Conservation (phyloP, 306 rosid genomes). For the Calophaca sinica region DNA sequence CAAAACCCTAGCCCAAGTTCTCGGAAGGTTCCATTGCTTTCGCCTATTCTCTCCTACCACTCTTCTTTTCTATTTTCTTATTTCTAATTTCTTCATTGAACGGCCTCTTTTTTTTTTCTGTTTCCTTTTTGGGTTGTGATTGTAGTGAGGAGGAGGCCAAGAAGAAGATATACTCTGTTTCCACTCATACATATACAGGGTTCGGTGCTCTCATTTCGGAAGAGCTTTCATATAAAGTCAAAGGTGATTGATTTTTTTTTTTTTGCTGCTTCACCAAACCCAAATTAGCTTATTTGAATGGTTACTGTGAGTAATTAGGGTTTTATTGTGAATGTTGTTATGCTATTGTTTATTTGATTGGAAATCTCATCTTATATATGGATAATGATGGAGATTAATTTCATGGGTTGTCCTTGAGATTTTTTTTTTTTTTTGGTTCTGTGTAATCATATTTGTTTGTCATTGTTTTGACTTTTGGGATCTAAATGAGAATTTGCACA, state of each 20-base stretch:
- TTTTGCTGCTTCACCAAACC: neutral
- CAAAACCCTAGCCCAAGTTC: constrained; percentile 74
- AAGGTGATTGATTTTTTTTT: constrained; percentile 53
- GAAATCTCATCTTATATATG: constrained; percentile 3
- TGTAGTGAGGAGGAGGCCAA: constrained; percentile 90
- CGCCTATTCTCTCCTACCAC: neutral
- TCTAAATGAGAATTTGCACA: neutral
- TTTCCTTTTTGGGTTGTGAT: neutral
- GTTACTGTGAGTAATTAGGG: constrained; percentile 1
- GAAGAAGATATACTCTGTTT: constrained; percentile 90
- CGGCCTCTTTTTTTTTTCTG: neutral
- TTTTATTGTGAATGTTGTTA: constrained; percentile 19
- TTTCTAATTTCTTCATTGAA: neutral
- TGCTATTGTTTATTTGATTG: constrained; percentile 8
- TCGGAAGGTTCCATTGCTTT: constrained; percentile 68
- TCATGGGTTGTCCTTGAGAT: neutral
- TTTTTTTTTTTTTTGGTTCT: neutral
- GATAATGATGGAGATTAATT: constrained; percentile 9
- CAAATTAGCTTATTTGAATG: neutral
- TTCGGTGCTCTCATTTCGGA: constrained; percentile 91
- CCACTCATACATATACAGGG: constrained; percentile 72
- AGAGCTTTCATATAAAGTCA: constrained; percentile 80
- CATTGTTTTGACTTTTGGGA: constrained; percentile 3
- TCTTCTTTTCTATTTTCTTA: neutral
- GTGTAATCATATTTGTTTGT: neutral